Conservation (phyloP, 1,284 basidiomycete species). For the Pseudozyma pruni region DNA sequence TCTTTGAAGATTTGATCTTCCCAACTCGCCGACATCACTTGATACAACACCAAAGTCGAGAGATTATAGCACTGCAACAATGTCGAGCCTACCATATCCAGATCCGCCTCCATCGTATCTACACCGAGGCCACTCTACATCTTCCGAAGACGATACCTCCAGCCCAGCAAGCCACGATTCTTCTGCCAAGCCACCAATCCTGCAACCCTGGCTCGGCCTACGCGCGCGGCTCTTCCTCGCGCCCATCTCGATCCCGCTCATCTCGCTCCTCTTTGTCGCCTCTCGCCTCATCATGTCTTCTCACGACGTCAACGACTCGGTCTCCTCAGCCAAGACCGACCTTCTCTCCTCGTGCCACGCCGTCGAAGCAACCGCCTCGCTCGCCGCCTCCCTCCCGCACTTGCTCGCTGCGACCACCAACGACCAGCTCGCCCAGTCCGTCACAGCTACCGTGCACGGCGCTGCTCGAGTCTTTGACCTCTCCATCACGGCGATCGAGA, state of each 20-base stretch:
- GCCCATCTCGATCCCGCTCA: constrained; percentile 75
- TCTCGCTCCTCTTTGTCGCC: constrained; percentile 86
- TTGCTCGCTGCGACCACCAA: constrained; percentile 87
- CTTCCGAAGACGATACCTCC: no score
- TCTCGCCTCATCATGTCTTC: constrained; percentile 82
- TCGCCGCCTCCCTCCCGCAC: constrained; percentile 84
- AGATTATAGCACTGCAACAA: no score
- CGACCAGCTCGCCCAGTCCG: constrained; percentile 78
- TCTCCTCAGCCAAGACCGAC: constrained; percentile 77
- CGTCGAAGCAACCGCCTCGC: constrained; percentile 82
- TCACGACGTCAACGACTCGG: constrained; percentile 75
- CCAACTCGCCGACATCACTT: no score
- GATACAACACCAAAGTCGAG: no score
- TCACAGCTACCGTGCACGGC: constrained; percentile 81
- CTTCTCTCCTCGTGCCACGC: constrained; percentile 82
- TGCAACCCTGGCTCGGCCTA: constrained; percentile 80
- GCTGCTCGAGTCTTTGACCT: constrained; percentile 70
- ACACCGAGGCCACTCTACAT: no score
- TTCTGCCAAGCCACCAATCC: constrained; percentile 2
- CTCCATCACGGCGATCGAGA: constrained; percentile 43
- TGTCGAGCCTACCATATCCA: constrained; percentile 1
- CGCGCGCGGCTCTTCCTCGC: constrained; percentile 82
- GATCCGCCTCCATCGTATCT: constrained; percentile 27
- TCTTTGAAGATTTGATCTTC: no score
- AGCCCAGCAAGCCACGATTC: no score